Evolutionary conservation across 176 grass and related monocot genomes (phyloP).

Genomic region (Raddia distichophylla): DNA sequence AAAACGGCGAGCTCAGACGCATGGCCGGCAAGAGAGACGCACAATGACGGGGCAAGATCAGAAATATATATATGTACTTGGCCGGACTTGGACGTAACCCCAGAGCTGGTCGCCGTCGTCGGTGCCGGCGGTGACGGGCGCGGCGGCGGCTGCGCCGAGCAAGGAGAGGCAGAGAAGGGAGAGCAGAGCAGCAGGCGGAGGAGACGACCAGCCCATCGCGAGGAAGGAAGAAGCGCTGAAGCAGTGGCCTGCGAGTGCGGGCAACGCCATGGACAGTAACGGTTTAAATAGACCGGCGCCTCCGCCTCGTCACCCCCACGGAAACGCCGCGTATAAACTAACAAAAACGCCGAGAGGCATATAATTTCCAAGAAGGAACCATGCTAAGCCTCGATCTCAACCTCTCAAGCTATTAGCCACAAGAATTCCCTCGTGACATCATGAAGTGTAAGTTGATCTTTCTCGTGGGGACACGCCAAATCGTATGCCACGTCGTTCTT

Average conservation of each 20-base stretch:
- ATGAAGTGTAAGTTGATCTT: too few relatives aligned
- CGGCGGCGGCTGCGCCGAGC: neutral
- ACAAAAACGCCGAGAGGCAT: too few relatives aligned
- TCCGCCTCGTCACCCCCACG: too few relatives aligned
- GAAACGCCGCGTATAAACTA: too few relatives aligned
- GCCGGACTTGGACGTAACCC: conserved; percentile 76
- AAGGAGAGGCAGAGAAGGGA: conserved; percentile 5
- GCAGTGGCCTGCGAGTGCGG: neutral
- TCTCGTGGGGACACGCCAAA: too few relatives aligned
- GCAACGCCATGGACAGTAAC: neutral
- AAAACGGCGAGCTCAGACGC: neutral
- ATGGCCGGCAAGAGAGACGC: neutral
- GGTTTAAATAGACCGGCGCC: too few relatives aligned
- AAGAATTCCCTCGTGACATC: too few relatives aligned
- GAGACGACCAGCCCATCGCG: conserved; percentile 23
- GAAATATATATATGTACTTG: conserved; percentile 38
- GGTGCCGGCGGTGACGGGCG: conserved; percentile 35
- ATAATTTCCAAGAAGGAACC: too few relatives aligned
- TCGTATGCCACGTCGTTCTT: too few relatives aligned
- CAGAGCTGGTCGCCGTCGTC: conserved; percentile 62
- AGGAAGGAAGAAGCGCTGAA: neutral
- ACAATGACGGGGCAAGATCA: neutral
- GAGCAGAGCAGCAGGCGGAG: conserved; percentile 17
- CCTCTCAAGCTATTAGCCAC: too few relatives aligned
- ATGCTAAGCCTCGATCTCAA: too few relatives aligned